Evolutionary conservation across 768 basidiomycete genomes (phyloP).

Genomic region (Astraeus odoratus): DNA sequence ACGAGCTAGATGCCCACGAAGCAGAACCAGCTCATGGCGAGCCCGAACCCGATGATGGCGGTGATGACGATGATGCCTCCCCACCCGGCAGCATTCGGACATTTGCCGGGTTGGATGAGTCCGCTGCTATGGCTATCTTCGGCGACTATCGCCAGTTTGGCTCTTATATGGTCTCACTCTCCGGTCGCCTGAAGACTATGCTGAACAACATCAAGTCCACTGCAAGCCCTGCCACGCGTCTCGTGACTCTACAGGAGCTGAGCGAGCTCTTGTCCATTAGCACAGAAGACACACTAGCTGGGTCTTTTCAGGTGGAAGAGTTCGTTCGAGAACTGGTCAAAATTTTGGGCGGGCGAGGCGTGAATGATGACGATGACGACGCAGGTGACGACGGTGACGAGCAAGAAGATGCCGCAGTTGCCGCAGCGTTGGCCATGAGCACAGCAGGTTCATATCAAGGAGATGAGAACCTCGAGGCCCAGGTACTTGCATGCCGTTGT

Average conservation of each 20-base stretch:
- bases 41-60: conserved; percentile 40
- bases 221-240: conserved; percentile 78
- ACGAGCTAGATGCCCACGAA: conserved; percentile 42
- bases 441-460: conserved; percentile 61
- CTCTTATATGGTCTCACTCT: conserved; percentile 88
- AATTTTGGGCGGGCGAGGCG: conserved; percentile 78
- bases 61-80: conserved; percentile 31
- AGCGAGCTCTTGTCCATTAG: conserved; percentile 93
- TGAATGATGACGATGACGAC: conserved; percentile 65
- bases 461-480: conserved; percentile 87
- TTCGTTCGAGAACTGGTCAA: conserved; percentile 90
- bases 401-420: conserved; percentile 73
- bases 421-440: conserved; percentile 82
- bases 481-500: conserved; percentile 93
- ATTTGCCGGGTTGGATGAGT: conserved; percentile 56
- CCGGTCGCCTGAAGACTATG: conserved; percentile 83
- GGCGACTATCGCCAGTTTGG: conserved; percentile 85
- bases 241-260: conserved; percentile 88
- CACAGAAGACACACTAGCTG: conserved; percentile 93
- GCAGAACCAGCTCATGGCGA: conserved; percentile 40
- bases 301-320: conserved; percentile 90
- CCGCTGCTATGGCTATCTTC: conserved; percentile 72
- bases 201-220: conserved; percentile 81
- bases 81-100: conserved; percentile 30
- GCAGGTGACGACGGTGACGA: conserved; percentile 55